These are phyloP conservation scores for Yamadazyma atmosphaerica DNA, from an alignment of 1,139 yeast genomes.

Conservation along the genomic window DNA sequence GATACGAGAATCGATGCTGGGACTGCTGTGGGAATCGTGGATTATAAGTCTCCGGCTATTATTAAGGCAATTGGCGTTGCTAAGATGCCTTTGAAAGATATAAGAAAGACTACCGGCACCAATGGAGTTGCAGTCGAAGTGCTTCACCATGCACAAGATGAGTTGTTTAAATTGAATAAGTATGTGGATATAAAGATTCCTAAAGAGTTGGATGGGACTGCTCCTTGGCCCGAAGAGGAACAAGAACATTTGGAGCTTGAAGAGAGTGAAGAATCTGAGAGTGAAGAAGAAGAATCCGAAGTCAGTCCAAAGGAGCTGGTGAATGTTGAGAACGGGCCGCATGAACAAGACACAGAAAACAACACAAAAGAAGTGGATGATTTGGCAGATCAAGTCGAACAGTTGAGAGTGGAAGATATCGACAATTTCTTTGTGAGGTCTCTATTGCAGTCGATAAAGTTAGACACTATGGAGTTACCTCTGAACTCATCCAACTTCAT, in stretches of 20 bases:
- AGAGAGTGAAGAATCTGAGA: constrained; percentile 4
- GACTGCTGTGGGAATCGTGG: constrained; percentile 70
- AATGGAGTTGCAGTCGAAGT: constrained; percentile 70
- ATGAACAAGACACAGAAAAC: constrained; percentile 3
- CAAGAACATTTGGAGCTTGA: constrained; percentile 13
- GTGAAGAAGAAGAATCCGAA: neutral
- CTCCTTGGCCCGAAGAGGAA: constrained; percentile 18
- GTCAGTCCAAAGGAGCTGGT: neutral
- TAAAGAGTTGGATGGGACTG: constrained; percentile 24
- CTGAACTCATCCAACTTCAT: constrained; percentile 72
- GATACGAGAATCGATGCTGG: constrained; percentile 50
- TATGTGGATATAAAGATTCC: constrained; percentile 46
- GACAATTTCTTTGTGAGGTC: constrained; percentile 76
- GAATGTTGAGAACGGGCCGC: neutral
- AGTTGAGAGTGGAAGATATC: constrained; percentile 63
- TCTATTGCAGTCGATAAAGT: constrained; percentile 64
- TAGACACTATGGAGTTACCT: constrained; percentile 59
- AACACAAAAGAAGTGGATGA: constrained; percentile 4
- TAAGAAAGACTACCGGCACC: constrained; percentile 48
- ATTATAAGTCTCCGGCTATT: constrained; percentile 58
- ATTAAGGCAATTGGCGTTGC: constrained; percentile 78
- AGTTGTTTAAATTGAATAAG: constrained; percentile 46
- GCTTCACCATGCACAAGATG: constrained; percentile 56
- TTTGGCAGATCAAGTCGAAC: constrained; percentile 11
- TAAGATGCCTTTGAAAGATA: constrained; percentile 47